phyloP scores from a whole-genome alignment of 208 protist species.

The Crithidia acanthocephali region DNA sequence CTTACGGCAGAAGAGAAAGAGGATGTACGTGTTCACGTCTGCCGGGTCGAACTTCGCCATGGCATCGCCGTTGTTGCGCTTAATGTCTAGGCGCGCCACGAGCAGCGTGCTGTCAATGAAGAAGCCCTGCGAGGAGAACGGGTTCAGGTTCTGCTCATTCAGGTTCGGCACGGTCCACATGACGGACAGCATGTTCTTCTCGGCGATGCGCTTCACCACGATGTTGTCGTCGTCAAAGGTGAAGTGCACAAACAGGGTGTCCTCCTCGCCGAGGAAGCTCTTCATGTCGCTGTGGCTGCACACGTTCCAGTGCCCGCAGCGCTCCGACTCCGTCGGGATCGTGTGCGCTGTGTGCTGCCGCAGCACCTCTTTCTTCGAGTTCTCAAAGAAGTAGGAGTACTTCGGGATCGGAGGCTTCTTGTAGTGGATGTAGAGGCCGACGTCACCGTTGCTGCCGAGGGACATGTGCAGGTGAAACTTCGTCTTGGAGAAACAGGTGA shows the following conservation, averaged over 20 bases:
- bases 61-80: conserved; percentile 42
- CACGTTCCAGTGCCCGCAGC: conserved; percentile 90
- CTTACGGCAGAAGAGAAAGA: conserved; percentile 83
- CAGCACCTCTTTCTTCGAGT: conserved; percentile 62
- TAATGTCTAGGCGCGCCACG: conserved; percentile 63
- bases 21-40: conserved; percentile 54
- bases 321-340: conserved; percentile 72
- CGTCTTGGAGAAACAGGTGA: conserved; percentile 55
- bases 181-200: conserved; percentile 43
- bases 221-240: conserved; percentile 82
- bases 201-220: conserved; percentile 29
- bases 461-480: conserved; percentile 92
- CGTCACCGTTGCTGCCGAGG: conserved; percentile 48
- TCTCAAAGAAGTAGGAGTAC: conserved; percentile 90
- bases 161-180: conserved; percentile 75
- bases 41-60: conserved; percentile 36
- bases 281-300: conserved; percentile 59
- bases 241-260: conserved; percentile 63
- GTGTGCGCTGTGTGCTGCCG: conserved; percentile 91
- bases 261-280: conserved; percentile 54
- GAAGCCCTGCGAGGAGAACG: conserved; percentile 76
- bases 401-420: conserved; percentile 88
- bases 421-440: conserved; percentile 90
- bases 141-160: conserved; percentile 66
- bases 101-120: conserved; percentile 47